Conservation (phyloP, 352 stramenopile genomes). For the Pythium coloratum region DNA sequence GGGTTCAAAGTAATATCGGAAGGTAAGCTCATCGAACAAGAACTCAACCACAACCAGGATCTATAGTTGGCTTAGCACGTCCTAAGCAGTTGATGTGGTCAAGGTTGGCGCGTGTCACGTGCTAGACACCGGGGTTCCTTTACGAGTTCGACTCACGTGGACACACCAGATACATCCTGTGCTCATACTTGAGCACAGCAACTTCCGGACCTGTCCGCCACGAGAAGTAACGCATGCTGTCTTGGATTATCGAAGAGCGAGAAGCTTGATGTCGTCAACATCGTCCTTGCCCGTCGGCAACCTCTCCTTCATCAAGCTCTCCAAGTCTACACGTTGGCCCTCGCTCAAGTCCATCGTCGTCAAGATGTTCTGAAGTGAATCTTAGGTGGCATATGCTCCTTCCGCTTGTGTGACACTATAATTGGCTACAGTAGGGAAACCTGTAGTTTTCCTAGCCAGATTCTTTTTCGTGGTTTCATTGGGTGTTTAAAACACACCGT, state of each 20-base stretch:
- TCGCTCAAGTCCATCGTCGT: neutral
- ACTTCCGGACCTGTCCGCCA: slow-evolving; percentile 10
- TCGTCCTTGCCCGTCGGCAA: slow-evolving; percentile 6
- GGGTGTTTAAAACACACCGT: neutral
- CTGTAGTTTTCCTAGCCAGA: neutral
- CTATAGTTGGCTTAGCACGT: slow-evolving; percentile 6
- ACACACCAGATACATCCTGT: slow-evolving; percentile 12
- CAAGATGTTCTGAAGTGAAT: too few species aligned
- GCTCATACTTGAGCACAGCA: slow-evolving; percentile 4
- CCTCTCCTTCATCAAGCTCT: slow-evolving; percentile 11
- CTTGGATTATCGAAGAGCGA: slow-evolving; percentile 9
- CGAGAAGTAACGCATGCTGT: slow-evolving; percentile 10
- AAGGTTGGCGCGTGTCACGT: slow-evolving; percentile 8
- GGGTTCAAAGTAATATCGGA: too few species aligned
- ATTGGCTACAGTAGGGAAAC: neutral
- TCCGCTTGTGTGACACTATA: too few species aligned
- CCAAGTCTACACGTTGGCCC: neutral
- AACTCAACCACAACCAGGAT: too few species aligned
- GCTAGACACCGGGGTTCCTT: slow-evolving; percentile 5
- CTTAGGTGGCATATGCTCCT: too few species aligned
- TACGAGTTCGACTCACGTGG: slow-evolving; percentile 3
- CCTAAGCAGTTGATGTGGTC: slow-evolving; percentile 11
- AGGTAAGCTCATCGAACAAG: too few species aligned
- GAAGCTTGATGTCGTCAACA: slow-evolving; percentile 7
- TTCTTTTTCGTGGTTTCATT: neutral